Conservation (phyloP, 441 rosid species). For the Biscutella laevigata region DNA sequence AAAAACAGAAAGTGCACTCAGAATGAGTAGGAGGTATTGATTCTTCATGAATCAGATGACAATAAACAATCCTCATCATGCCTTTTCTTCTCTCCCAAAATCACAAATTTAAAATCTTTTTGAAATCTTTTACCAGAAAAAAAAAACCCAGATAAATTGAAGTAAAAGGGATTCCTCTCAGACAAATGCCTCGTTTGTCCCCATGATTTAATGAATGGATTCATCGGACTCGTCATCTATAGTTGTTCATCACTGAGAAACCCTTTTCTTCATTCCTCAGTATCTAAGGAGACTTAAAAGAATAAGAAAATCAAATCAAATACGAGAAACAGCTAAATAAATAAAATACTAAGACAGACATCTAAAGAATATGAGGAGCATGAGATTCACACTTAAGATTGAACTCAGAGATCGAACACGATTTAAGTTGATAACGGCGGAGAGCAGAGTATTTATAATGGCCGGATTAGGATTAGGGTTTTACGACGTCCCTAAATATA, state of each 20-base stretch:
- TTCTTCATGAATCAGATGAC: slow-evolving; percentile 34
- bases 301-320: not conserved
- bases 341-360: too few relatives aligned
- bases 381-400: too few relatives aligned
- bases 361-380: too few relatives aligned
- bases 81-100: not conserved
- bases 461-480: too few relatives aligned
- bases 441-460: too few relatives aligned
- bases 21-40: slow-evolving; percentile 65
- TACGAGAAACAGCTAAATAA: not conserved
- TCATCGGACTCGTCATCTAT: slow-evolving; percentile 90
- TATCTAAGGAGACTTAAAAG: not conserved
- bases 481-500: too few relatives aligned
- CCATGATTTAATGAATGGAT: slow-evolving; percentile 63
- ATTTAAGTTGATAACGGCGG: too few relatives aligned
- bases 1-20: too few relatives aligned
- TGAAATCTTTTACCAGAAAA: not conserved
- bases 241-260: slow-evolving; percentile 60
- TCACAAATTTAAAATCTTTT: not conserved
- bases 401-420: too few relatives aligned
- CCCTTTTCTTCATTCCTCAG: not conserved
- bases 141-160: not conserved
- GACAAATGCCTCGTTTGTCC: slow-evolving; percentile 97
- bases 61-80: slow-evolving; percentile 42
- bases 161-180: slow-evolving; percentile 42